These are phyloP conservation scores for Didymella pomorum DNA, from an alignment of 2,329 filamentous ascomycete genomes.

Conservation along the genomic window DNA sequence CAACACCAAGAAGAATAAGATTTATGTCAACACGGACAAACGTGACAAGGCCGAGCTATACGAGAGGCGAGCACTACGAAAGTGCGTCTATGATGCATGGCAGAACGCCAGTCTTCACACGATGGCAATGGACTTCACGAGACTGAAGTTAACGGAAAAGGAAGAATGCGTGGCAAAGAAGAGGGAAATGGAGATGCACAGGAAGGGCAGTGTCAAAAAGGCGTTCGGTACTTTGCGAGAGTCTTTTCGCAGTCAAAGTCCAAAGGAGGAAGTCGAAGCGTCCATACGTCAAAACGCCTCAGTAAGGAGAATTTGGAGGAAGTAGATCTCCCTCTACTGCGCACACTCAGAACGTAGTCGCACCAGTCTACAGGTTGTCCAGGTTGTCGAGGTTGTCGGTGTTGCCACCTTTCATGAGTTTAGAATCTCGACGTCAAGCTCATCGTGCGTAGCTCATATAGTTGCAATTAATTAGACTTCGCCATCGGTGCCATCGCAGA, in stretches of 20 bases:
- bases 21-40: neutral
- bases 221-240: neutral
- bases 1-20: neutral
- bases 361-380: neutral
- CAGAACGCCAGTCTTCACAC: neutral
- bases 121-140: neutral
- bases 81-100: neutral
- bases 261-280: neutral
- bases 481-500: neutral
- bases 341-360: neutral
- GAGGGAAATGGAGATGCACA: neutral
- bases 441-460: neutral
- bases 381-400: no score
- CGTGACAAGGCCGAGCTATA: neutral
- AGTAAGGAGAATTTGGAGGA: neutral
- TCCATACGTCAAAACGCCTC: neutral
- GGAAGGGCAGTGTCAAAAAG: neutral
- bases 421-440: neutral
- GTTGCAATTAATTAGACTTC: neutral
- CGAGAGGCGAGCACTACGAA: neutral
- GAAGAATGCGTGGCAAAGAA: neutral
- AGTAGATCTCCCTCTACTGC: neutral
- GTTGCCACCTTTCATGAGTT: neutral
- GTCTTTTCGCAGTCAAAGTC: neutral
- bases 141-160: neutral